Base-by-base conservation (phyloP, 2,329 filamentous ascomycete species). In the Plectosphaerella sp. region DNA sequence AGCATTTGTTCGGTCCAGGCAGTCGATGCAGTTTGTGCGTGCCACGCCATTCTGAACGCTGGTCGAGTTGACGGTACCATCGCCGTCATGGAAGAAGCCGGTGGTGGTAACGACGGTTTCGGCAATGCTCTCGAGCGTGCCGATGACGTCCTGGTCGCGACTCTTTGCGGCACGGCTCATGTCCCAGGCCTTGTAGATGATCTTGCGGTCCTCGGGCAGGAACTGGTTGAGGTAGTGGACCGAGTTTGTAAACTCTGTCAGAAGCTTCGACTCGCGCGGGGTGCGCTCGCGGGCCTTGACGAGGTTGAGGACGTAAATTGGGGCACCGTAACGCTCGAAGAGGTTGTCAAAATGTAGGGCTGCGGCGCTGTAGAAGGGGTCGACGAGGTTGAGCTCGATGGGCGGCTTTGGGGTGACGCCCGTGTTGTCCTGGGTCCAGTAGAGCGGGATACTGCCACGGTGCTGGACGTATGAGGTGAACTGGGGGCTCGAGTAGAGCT, bases 401-500 rank as follows among this genome's bases (percentile, higher is more conserved):
- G 93, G 92, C 10, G 94, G 95, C 61, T 97, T 99, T 0, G 95
- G 95, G 1, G 91, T 92, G 2, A 99, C 94, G 2, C 93, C 92
- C 4, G 90, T 94, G 60, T 87, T 96, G 65, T 97, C 94, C 67
- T 99, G 94, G 0, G 91, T 95, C 95, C 95, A 99, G 68, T 96
- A 91, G 0, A 99, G 77, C 4, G 94, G 94, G 54, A 99, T 99
- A 59, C 94, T 97, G 24, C 95, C 95, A 58, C 94, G 83, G 66
- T 99, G 94, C 66, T 99, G 94, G 1, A 99, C 87, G 67, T 96
- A 97, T 0, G 94, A 97, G 4, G 94, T 97, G 67, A 93, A 97
- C 25, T 90, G 88, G 1, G 93, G 91, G 63, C 88, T 97, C 5
- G 91, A 86, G 66, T 91, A 97, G 11, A 96, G 79, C 47, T 83